Evolutionary conservation across 1,139 yeast genomes (phyloP).

Genomic region (Geotrichum cucujoidarum): DNA sequence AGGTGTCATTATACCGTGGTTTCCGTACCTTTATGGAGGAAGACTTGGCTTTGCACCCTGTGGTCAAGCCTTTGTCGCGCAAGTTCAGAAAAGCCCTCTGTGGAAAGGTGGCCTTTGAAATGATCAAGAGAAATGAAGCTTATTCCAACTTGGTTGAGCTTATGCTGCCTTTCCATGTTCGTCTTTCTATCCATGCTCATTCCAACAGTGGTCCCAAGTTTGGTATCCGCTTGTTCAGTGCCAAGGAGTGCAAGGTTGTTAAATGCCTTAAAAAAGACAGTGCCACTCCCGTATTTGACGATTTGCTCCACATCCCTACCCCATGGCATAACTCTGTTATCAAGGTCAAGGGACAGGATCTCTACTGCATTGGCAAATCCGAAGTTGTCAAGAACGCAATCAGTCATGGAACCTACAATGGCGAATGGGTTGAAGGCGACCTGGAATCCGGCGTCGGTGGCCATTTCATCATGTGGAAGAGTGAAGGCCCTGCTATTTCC

Average conservation of each 20-base stretch:
- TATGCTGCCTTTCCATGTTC: constrained; percentile 18
- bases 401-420: constrained; percentile 5
- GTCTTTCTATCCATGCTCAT: constrained; percentile 20
- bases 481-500: not conserved
- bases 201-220: constrained; percentile 20
- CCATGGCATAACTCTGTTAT: constrained; percentile 21
- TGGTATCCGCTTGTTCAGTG: constrained; percentile 17
- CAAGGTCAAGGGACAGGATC: constrained; percentile 9
- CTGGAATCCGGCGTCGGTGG: constrained; percentile 11
- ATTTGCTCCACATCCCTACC: constrained; percentile 19
- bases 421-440: constrained; percentile 18
- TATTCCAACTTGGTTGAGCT: constrained; percentile 19
- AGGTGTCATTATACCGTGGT: constrained; percentile 19
- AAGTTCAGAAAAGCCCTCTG: constrained; percentile 14
- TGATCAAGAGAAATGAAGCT: constrained; percentile 21
- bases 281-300: constrained; percentile 17
- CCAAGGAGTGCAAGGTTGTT: constrained; percentile 12
- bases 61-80: constrained; percentile 2
- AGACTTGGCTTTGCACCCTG: constrained; percentile 17
- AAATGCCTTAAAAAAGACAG: constrained; percentile 5
- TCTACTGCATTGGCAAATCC: constrained; percentile 18
- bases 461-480: constrained; percentile 9
- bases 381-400: constrained; percentile 15
- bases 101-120: constrained; percentile 20
- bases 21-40: constrained; percentile 18